Conservation (phyloP, 108 stramenopile genomes). For the Nannochloropsis salina region DNA sequence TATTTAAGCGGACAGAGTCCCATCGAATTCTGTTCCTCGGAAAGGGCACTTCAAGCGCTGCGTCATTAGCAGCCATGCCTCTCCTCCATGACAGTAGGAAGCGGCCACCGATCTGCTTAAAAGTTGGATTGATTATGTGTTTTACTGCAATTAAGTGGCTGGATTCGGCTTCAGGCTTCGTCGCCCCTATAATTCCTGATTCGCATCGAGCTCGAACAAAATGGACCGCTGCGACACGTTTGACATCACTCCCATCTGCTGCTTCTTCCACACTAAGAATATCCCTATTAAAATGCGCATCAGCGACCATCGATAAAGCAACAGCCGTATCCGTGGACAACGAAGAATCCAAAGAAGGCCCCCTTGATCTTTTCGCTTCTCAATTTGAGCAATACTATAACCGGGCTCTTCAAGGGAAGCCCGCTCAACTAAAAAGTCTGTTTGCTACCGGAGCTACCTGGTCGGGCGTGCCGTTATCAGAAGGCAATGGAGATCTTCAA, state of each 20-base stretch:
- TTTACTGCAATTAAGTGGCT: no score
- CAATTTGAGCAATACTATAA: slow-evolving; percentile 13
- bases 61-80: no score
- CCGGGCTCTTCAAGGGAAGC: slow-evolving; percentile 1
- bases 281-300: background rate
- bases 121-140: no score
- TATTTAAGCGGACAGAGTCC: no score
- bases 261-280: background rate
- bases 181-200: background rate
- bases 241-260: background rate
- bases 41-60: no score
- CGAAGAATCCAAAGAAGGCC: background rate
- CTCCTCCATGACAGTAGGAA: no score
- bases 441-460: slow-evolving; percentile 9
- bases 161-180: background rate
- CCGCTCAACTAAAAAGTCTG: background rate
- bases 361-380: background rate
- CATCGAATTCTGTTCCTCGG: no score
- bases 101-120: no score
- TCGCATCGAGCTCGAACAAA: no score
- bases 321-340: background rate
- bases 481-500: background rate
- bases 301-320: background rate
- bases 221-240: background rate
- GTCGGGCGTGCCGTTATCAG: background rate